Base-by-base conservation (phyloP, 2,329 filamentous ascomycete species). In the Pseudogymnoascus sp. region DNA sequence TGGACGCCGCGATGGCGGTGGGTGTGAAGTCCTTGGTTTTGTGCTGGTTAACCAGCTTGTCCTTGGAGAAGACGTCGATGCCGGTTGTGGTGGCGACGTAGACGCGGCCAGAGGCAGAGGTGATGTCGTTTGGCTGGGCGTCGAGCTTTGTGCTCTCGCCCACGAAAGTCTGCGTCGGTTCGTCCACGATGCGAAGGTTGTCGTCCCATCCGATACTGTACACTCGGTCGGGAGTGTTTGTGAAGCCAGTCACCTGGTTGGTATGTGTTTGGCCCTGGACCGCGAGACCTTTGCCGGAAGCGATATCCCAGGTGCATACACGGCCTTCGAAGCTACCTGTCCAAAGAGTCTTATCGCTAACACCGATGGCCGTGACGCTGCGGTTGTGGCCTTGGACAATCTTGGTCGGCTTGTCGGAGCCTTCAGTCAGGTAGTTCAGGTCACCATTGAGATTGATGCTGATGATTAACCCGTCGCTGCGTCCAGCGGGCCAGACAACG, bases 131-230 rank as follows among this genome's bases (percentile, higher is more conserved):
- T 2, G 94, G 94, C 70, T 97, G 94, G 15, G 86, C 87, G 2
- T 83, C 79, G 18, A 96, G 81, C 70, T 88, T 87, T 33, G 81
- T 75, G 1, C 84, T 78, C 58, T 81, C 80, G 61, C 89, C 90
- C 5, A 86, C 80, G 72, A 95, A 97, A 0, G 86, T 89, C 69
- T 85, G 87, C 59, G 87, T 84, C 0, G 85, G 81, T 62, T 88
- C 81, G 66, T 96, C 91, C 36, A 95, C 81, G 43, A 83, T 87
- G 64, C 91, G 87, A 36, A 97, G 79, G 1, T 87, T 91, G 73
- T 99, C 94, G 71, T 99, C 94, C 94, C 93, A 99, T 65, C 87
- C 92, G 60, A 93, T 89, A 69, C 87, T 93, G 76, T 90, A 92
- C n/a, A 91, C 83, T 66, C 85, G 82, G 35, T 85, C 82, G 2